Conservation (phyloP, 2,329 filamentous ascomycete genomes). For the Trichoderma guizhouense region DNA sequence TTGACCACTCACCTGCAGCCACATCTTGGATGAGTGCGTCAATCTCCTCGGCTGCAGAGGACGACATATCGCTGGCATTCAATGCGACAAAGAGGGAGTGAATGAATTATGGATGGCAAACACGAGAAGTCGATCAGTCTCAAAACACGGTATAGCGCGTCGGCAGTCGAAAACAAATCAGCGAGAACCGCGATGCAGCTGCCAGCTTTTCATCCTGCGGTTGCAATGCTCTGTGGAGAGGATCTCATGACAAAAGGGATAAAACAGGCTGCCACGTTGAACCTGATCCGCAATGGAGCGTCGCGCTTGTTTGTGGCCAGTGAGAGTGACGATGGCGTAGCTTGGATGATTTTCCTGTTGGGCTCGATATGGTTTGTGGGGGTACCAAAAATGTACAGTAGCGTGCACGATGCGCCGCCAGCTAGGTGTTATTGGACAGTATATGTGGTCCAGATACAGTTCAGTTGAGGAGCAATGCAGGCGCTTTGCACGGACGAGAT, state of each 20-base stretch:
- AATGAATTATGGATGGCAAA: background rate
- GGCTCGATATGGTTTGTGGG: background rate
- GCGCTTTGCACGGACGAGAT: background rate
- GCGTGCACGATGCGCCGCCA: background rate
- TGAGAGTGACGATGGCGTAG: background rate
- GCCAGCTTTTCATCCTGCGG: background rate
- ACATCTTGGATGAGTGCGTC: slow-evolving; percentile 37
- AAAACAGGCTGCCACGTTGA: background rate
- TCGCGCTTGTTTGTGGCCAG: background rate
- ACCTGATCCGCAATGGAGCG: background rate
- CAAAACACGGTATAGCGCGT: slow-evolving; percentile 8
- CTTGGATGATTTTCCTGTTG: background rate
- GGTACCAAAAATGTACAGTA: background rate
- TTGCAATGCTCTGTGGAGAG: background rate
- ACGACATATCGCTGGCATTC: slow-evolving; percentile 6
- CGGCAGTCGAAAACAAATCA: background rate
- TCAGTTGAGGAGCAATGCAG: background rate
- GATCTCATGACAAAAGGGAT: background rate
- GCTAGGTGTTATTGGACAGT: background rate
- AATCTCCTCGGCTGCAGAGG: slow-evolving; percentile 31
- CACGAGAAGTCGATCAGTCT: background rate
- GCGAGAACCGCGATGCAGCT: background rate
- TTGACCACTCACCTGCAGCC: slow-evolving; percentile 28
- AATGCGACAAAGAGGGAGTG: background rate
- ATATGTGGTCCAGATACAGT: background rate